phyloP scores from a whole-genome alignment of 306 rosid genomes.

The Cucurbita pepo region DNA sequence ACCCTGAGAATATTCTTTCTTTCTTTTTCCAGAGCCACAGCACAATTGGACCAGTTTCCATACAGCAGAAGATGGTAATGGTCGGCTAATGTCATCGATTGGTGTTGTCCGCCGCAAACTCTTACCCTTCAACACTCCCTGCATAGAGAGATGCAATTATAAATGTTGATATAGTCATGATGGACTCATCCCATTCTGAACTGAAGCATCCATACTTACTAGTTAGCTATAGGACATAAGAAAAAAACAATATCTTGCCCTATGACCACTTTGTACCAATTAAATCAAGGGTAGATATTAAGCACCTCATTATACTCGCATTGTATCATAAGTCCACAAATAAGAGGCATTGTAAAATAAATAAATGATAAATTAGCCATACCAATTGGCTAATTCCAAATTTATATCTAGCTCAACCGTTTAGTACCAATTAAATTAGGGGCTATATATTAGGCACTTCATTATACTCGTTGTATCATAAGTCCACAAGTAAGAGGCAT shows the following conservation, averaged over 20 bases:
- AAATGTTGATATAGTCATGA: background rate
- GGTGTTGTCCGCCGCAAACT: constrained; percentile 80
- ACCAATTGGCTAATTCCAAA: no score
- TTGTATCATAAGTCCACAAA: background rate
- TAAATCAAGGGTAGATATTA: background rate
- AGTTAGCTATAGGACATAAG: background rate
- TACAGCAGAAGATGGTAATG: constrained; percentile 66
- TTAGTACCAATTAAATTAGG: no score
- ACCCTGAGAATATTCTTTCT: constrained; percentile 79
- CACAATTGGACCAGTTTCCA: constrained; percentile 62
- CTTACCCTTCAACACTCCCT: constrained; percentile 84
- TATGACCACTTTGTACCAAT: no score
- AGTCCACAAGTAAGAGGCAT: background rate
- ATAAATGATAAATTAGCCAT: no score
- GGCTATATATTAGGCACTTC: background rate
- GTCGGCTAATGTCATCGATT: constrained; percentile 52
- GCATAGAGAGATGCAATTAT: background rate
- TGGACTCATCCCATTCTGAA: background rate
- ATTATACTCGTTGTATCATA: background rate
- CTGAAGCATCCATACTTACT: background rate
- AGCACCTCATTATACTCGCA: background rate
- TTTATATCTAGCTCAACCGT: no score
- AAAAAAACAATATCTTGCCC: background rate
- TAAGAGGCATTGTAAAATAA: no score
- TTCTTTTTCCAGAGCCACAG: constrained; percentile 57